These are phyloP conservation scores for Pluteus cervinus DNA, from an alignment of 768 basidiomycete genomes.

Conservation along the genomic window DNA sequence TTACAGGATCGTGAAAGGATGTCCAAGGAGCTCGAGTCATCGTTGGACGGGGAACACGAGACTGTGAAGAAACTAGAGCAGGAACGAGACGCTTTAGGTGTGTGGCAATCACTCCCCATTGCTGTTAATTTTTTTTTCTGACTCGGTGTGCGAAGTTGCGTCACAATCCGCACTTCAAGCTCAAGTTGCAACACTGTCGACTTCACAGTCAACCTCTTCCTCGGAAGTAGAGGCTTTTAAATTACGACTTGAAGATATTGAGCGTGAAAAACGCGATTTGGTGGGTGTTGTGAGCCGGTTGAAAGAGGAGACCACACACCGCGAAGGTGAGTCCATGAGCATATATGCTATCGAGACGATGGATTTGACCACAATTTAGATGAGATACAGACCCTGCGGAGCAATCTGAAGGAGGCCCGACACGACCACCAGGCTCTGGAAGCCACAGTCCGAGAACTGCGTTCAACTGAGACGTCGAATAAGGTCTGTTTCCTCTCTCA, in stretches of 20 bases:
- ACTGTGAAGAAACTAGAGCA: conserved; percentile 47
- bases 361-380: conserved; percentile 33
- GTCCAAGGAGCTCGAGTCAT: conserved; percentile 48
- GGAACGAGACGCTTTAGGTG: conserved; percentile 66
- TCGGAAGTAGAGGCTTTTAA: conserved; percentile 53
- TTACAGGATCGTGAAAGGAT: conserved; percentile 69
- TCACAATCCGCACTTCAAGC: conserved; percentile 43
- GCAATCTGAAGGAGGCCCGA: conserved; percentile 67
- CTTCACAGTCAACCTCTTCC: conserved; percentile 56
- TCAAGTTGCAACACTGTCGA: conserved; percentile 51
- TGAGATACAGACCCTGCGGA: conserved; percentile 63
- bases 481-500: conserved; percentile 40
- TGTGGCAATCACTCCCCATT: conserved; percentile 16
- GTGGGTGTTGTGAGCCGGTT: conserved; percentile 77
- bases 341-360: conserved; percentile 1
- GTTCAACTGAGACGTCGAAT: conserved; percentile 70
- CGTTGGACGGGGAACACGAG: conserved; percentile 51
- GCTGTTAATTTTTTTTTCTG: conserved; percentile 2
- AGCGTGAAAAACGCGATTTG: conserved; percentile 89
- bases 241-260: conserved; percentile 63
- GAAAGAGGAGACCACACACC: conserved; percentile 67
- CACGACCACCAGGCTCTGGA: conserved; percentile 68
- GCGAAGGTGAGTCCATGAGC: conserved; percentile 57
- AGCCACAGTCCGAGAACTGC: conserved; percentile 62
- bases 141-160: conserved; percentile 29